phyloP scores from a whole-genome alignment of 2,329 filamentous ascomycete species.

The Aspergillus hiratsukae region DNA sequence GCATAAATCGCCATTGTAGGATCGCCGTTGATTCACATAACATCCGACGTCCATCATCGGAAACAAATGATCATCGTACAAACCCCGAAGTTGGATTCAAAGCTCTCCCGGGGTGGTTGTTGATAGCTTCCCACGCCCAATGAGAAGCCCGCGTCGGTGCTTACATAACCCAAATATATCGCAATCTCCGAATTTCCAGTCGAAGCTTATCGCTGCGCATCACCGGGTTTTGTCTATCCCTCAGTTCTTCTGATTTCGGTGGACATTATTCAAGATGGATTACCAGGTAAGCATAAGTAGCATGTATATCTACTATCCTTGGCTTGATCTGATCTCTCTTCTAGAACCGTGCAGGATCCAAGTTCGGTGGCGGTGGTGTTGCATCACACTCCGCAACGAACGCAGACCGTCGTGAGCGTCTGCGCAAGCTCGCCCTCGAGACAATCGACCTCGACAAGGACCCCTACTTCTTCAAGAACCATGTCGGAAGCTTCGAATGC shows the following conservation, averaged over 20 bases:
- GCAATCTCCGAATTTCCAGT: constrained; percentile 6
- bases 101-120: constrained; percentile 3
- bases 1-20: constrained; percentile 71
- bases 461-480: constrained; percentile 99
- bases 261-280: constrained; percentile 38
- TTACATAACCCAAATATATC: constrained; percentile 21
- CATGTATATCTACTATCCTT: neutral
- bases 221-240: constrained; percentile 11
- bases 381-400: constrained; percentile 91
- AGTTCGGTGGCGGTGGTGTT: constrained; percentile 95
- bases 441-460: constrained; percentile 99
- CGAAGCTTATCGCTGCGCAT: neutral
- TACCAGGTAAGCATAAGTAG: constrained; percentile 41
- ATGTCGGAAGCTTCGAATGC: constrained; percentile 96
- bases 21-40: constrained; percentile 69
- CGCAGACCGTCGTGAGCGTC: constrained; percentile 92
- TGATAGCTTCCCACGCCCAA: constrained; percentile 5
- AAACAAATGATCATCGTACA: neutral
- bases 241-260: constrained; percentile 2
- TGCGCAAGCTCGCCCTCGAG: constrained; percentile 96
- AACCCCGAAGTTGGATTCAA: neutral
- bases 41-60: constrained; percentile 13
- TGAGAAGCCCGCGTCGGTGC: constrained; percentile 10
- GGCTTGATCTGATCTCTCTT: constrained; percentile 7
- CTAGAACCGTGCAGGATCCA: constrained; percentile 91